Conservation (phyloP, 1,139 yeast genomes). For the Insectozyma bohioensis region DNA sequence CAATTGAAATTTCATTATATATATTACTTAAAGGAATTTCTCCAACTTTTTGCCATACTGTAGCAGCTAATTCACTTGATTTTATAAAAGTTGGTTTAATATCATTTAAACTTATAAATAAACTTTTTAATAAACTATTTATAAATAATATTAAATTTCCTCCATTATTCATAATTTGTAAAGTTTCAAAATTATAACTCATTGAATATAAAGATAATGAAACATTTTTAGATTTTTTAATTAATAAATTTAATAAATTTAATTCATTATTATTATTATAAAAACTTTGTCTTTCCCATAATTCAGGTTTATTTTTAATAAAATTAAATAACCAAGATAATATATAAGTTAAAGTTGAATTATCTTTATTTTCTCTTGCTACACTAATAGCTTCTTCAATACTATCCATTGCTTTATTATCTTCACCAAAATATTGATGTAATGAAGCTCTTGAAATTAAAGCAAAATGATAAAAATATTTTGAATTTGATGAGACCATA, state of each 20-base stretch:
- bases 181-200: slow-evolving; percentile 60
- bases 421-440: slow-evolving; percentile 75
- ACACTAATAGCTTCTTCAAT: slow-evolving; percentile 87
- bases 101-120: slow-evolving; percentile 51
- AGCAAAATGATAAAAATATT: slow-evolving; percentile 77
- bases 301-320: slow-evolving; percentile 63
- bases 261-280: slow-evolving; percentile 45
- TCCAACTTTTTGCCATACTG: slow-evolving; percentile 56
- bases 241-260: slow-evolving; percentile 64
- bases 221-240: slow-evolving; percentile 54
- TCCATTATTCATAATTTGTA: slow-evolving; percentile 52
- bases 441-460: slow-evolving; percentile 73
- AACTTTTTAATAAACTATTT: slow-evolving; percentile 55
- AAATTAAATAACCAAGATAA: slow-evolving; percentile 78
- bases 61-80: slow-evolving; percentile 45
- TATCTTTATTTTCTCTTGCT: slow-evolving; percentile 83
- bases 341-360: slow-evolving; percentile 70
- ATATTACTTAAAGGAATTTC: slow-evolving; percentile 42
- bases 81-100: slow-evolving; percentile 39
- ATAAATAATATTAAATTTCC: slow-evolving; percentile 44
- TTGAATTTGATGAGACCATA: slow-evolving; percentile 69
- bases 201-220: slow-evolving; percentile 55
- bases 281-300: slow-evolving; percentile 44
- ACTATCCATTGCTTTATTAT: slow-evolving; percentile 72
- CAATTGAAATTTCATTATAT: slow-evolving; percentile 46